A percentile compares a stretch with the other conserved stretches of the same genome.
Conservation (phyloP, 1,284 basidiomycete genomes). For the Marasmius oreades region DNA sequence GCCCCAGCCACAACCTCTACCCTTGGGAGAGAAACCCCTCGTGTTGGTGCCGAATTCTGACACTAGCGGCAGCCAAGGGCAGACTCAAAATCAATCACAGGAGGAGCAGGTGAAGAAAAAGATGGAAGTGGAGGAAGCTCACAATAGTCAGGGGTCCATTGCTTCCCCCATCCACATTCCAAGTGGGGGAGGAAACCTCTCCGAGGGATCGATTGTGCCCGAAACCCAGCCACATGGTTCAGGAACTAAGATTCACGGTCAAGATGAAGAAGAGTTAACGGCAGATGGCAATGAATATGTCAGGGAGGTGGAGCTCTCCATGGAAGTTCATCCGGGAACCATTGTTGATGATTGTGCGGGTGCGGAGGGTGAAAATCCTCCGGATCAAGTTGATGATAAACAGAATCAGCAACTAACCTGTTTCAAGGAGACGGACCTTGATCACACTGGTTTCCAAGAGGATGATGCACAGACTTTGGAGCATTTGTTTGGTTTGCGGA, state of each 20-base stretch:
- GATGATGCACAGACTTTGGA: background rate
- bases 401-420: background rate
- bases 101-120: background rate
- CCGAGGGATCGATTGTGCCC: background rate
- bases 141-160: background rate
- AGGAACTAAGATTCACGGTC: background rate
- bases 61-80: conserved; percentile 28
- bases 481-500: background rate
- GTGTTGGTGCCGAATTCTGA: conserved; percentile 53
- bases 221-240: background rate
- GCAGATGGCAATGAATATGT: background rate
- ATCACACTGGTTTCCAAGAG: background rate
- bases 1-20: conserved; percentile 4
- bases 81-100: conserved; percentile 2
- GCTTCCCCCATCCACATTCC: background rate
- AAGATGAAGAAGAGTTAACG: background rate
- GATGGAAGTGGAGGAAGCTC: background rate
- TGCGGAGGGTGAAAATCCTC: background rate
- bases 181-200: background rate
- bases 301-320: background rate
- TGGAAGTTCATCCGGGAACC: conserved; percentile 4
- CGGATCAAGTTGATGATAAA: background rate
- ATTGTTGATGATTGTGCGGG: background rate
- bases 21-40: background rate
- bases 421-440: background rate